Evolutionary conservation across 2,329 filamentous ascomycete species (phyloP).

Genomic region (Neopestalotiopsis rosae): DNA sequence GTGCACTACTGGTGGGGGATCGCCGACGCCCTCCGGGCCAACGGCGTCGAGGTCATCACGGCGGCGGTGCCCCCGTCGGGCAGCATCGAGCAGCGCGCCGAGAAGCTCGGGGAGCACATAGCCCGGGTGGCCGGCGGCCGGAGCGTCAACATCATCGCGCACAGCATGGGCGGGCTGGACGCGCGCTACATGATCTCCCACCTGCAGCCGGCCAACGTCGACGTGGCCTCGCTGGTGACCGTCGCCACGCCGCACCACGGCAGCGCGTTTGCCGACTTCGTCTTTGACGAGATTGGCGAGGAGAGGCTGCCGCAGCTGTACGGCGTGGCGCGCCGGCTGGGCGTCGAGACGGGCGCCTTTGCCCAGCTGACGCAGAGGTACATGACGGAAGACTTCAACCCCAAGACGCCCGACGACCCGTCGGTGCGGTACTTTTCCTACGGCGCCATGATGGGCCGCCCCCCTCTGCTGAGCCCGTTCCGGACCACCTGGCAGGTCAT

Average conservation of each 20-base stretch:
- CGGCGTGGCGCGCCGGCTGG: conserved; percentile 52
- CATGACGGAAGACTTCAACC: conserved; percentile 65
- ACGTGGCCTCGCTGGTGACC: conserved; percentile 58
- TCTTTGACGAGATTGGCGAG: conserved; percentile 52
- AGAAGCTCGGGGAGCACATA: conserved; percentile 61
- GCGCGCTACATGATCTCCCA: conserved; percentile 69
- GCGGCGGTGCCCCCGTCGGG: conserved; percentile 66
- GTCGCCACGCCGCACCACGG: conserved; percentile 62
- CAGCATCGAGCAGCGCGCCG: conserved; percentile 65
- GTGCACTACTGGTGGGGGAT: conserved; percentile 72
- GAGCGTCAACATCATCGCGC: conserved; percentile 78
- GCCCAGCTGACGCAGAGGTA: conserved; percentile 63
- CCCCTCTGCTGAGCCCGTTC: conserved; percentile 71
- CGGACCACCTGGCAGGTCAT: conserved; percentile 58
- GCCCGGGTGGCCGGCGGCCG: conserved; percentile 48
- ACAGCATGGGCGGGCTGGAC: conserved; percentile 72
- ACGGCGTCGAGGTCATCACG: conserved; percentile 61
- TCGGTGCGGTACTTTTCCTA: conserved; percentile 67
- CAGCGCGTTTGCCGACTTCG: conserved; percentile 60
- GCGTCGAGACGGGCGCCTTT: conserved; percentile 65
- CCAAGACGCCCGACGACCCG: conserved; percentile 56
- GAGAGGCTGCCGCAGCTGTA: conserved; percentile 61
- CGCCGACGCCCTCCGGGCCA: conserved; percentile 58
- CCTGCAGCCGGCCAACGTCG: conserved; percentile 51
- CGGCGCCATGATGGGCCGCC: conserved; percentile 55